A percentile compares a stretch with the other conserved stretches of the same genome.
Evolutionary conservation across 2,329 filamentous ascomycete species (phyloP).

Genomic region (Rutstroemia sp.): DNA sequence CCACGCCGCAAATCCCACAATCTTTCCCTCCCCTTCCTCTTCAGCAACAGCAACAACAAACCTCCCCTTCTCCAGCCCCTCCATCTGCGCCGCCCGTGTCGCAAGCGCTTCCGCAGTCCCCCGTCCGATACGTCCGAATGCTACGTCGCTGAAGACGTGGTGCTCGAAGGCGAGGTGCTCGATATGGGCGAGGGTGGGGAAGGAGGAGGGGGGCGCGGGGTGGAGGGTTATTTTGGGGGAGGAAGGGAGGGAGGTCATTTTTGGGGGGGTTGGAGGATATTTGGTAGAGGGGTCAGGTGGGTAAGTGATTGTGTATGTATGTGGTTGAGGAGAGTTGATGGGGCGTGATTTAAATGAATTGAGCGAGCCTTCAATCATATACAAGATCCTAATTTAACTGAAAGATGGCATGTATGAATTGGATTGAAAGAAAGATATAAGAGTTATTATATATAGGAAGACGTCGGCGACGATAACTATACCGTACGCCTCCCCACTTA

Average conservation of each 20-base stretch:
- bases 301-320: neutral
- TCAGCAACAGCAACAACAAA: conserved; percentile 14
- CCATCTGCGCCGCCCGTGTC: neutral
- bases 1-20: conserved; percentile 18
- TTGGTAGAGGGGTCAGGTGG: no score
- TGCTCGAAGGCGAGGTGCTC: conserved; percentile 10
- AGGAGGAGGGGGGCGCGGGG: neutral
- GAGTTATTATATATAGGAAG: no score
- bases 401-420: no score
- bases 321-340: neutral
- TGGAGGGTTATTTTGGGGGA: neutral
- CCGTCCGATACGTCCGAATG: conserved; percentile 7
- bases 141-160: conserved; percentile 13
- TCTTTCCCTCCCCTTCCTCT: neutral
- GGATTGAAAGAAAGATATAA: no score
- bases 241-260: no score
- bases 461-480: no score
- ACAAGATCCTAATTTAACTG: no score
- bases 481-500: no score
- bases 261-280: neutral
- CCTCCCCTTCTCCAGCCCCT: neutral
- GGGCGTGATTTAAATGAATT: no score
- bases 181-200: conserved; percentile 3
- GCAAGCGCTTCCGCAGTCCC: neutral
- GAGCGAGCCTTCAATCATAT: no score